phyloP scores from a whole-genome alignment of 2,329 filamentous ascomycete genomes.

The Colletotrichum sp. region DNA sequence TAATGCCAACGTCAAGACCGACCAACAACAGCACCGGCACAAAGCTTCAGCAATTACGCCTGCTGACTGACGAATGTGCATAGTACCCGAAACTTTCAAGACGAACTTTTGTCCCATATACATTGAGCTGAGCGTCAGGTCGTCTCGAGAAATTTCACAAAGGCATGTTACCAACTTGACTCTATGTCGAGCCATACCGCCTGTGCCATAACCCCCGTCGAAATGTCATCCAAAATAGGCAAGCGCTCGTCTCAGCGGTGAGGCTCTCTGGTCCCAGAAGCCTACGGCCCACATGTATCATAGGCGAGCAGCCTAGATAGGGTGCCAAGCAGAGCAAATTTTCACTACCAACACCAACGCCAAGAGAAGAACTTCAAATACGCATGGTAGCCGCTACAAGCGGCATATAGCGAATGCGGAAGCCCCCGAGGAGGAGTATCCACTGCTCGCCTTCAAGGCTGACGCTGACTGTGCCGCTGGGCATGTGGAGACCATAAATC shows the following conservation, averaged over 20 bases:
- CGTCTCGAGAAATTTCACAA: too few relatives aligned
- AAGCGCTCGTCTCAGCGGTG: not conserved
- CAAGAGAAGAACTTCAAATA: not conserved
- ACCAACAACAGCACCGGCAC: not conserved
- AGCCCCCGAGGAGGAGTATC: accelerated
- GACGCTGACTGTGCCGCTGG: not conserved
- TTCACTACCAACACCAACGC: not conserved
- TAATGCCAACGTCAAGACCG: not conserved
- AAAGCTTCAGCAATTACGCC: not conserved
- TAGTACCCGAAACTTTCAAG: too few relatives aligned
- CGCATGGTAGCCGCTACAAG: too few relatives aligned
- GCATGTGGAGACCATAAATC: accelerated
- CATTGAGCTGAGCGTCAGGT: accelerated
- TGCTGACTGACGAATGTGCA: not conserved
- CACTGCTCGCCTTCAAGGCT: accelerated
- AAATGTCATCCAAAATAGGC: not conserved
- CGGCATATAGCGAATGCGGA: too few relatives aligned
- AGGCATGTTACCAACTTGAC: accelerated
- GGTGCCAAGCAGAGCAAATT: not conserved
- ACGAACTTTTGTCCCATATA: not conserved
- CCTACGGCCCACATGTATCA: not conserved
- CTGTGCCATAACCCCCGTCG: not conserved
- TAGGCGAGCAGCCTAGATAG: not conserved
- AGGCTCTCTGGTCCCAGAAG: not conserved
- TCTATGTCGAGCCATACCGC: not conserved